Evolutionary conservation across 2,329 filamentous ascomycete species (phyloP), one percentile per base, ranked within the genome.

Genomic region (Alternaria conjuncta): DNA sequence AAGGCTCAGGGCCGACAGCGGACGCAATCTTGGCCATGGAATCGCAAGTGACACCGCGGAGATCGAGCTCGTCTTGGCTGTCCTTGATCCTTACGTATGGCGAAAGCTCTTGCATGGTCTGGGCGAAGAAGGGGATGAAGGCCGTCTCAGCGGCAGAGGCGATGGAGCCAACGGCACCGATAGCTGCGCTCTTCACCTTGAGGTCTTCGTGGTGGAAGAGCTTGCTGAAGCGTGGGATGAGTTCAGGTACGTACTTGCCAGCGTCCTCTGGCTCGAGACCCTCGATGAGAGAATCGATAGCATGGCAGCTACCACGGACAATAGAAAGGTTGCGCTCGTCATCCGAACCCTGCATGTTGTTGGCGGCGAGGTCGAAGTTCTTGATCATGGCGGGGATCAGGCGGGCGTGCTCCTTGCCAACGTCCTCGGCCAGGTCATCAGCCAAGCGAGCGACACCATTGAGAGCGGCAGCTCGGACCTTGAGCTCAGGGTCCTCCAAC

Each of bases 1-100:
- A 98, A 51, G 91, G 86, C 78, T 92, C 87, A 36, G 92, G 84
- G 20, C 96, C 96, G 63, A 97, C 95, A 58, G 96, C 93, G 61
- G 90, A 85, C 45, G 96, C 94, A 76, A 98, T 96, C 79, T 94
- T 94, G 62, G 94, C 95, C 85, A 99, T 92, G 23, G 94, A 90
- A 83, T 99, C 96, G 71, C 93, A 94, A 43, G 96, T 93, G 61
- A 93, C 92, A 71, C 93, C 94, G 71, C 96, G 90, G 32, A 98
- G 88, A 68, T 97, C 91, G 57, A 98, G 88, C 78, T 97, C 93
- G 55, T 97, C 94, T 70, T 97, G 92, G 63, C 88, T 92, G 57
- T 94, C 92, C 84, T 97, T 97, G 81, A 96, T 90, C 58, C 88
- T 86, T 68, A 96, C 91, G 74, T 93, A 97, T 57, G 88, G 87